A percentile compares a stretch with the other conserved stretches of the same genome.
These are phyloP conservation scores for Curvularia sp. DNA, from an alignment of 2,329 filamentous ascomycete genomes.

Conservation along the genomic window DNA sequence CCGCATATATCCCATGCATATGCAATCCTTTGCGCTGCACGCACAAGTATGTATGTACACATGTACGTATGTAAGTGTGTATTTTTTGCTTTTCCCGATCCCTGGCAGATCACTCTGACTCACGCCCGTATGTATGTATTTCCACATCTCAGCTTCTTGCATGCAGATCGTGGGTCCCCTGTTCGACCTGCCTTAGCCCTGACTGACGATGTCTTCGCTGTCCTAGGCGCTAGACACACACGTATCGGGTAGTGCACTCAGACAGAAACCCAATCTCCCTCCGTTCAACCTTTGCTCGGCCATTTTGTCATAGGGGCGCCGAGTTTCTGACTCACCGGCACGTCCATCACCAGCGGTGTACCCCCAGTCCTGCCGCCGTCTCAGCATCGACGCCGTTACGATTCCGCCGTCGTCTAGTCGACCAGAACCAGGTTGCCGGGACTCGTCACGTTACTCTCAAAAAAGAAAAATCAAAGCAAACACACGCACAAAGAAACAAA, in stretches of 20 bases:
- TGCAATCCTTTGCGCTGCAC: neutral
- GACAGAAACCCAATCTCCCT: conserved; percentile 2
- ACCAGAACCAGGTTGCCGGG: conserved; percentile 23
- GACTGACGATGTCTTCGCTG: conserved; percentile 5
- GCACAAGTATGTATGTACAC: conserved; percentile 20
- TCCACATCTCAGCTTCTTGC: conserved; percentile 32
- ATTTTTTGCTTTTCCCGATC: conserved; percentile 20
- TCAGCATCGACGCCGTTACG: conserved; percentile 18
- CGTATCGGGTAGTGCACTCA: conserved; percentile 3
- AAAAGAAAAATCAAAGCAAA: neutral
- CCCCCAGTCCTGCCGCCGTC: conserved; percentile 13
- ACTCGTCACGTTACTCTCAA: conserved; percentile 7
- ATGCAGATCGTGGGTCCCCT: conserved; percentile 19
- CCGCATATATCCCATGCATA: neutral
- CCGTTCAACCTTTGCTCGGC: neutral
- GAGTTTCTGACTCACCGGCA: conserved; percentile 18
- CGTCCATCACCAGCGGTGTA: conserved; percentile 19
- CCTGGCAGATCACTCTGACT: conserved; percentile 33
- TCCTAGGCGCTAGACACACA: conserved; percentile 4
- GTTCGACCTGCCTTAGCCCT: conserved; percentile 9
- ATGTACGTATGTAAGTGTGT: too few relatives aligned
- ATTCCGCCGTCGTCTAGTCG: conserved; percentile 16
- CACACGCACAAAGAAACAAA: neutral
- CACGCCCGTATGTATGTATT: conserved; percentile 27
- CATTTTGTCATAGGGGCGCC: conserved; percentile 8